Evolutionary conservation across 1,284 basidiomycete genomes (phyloP), one percentile per base, ranked within the genome.

Genomic region (Trichosporon asahii): DNA sequence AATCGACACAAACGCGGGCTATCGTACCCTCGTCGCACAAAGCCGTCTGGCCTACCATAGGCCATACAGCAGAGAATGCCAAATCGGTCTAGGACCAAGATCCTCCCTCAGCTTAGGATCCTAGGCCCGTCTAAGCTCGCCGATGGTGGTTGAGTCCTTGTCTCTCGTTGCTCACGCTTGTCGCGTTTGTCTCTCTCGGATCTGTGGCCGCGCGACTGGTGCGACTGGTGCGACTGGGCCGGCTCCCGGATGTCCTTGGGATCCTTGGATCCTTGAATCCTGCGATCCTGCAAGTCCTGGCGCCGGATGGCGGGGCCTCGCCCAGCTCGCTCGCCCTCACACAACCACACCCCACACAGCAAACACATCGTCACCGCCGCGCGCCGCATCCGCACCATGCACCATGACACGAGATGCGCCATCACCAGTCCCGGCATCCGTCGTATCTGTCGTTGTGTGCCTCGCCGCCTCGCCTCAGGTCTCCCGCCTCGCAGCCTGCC

Each of bases 151-250:
- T 31, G 57, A 31, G 57, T 18, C 57, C 57, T 31, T 31, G 57
- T 61, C 11, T 61, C 57, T 61, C 12, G 57, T n/a, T 7, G 57
- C 57, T 31, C 57, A 31, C 29, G 57, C 27, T 12, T 25, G 49
- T 53, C 21, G 49, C 49, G 49, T 11, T 29, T 31, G 57, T 31
- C 7, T 31, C 57, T 33, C 27, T 61, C 57, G 57, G 57, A 61
- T 21, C 57, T 61, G 18, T 31, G 18, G 63, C 23, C 67, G 40
- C 40, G 40, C 40, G 6, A n/a, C 11, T n/a, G 11, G 18, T 12
- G 40, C 40, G 40, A 44, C 40, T 40, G 31, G 66, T 15, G 37
- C 66, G 7, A 33, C 66, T 64, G 44, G 18, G 63, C 63, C 37
- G 25, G 31, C 64, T 49, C n/a, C 12, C 9, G 14, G 25, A 33